Evolutionary conservation across 2,329 filamentous ascomycete species (phyloP).

Genomic region (Fusarium neocosmosporiellum): DNA sequence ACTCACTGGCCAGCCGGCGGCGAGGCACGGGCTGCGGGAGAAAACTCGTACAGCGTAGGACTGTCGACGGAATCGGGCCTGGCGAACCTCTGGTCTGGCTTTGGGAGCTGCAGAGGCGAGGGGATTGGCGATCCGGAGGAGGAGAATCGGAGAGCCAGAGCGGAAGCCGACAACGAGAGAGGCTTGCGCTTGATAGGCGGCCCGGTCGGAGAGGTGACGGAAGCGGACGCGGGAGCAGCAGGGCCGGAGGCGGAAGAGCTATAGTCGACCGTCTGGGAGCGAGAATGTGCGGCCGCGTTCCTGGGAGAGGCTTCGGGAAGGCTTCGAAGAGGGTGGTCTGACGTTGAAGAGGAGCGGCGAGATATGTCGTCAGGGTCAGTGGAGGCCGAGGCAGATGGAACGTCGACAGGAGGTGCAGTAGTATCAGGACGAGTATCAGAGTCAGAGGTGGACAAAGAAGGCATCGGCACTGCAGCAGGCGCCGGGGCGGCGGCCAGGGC

Average conservation of each 20-base stretch:
- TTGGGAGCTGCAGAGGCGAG: constrained; percentile 55
- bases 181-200: constrained; percentile 69
- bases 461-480: constrained; percentile 37
- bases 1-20: constrained; percentile 44
- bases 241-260: constrained; percentile 32
- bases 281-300: constrained; percentile 36
- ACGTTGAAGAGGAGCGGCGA: constrained; percentile 33
- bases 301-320: constrained; percentile 21
- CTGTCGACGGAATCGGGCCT: constrained; percentile 68
- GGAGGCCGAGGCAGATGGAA: constrained; percentile 28
- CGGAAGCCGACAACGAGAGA: constrained; percentile 61
- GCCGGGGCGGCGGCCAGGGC: constrained; percentile 35
- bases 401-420: constrained; percentile 33
- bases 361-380: constrained; percentile 32
- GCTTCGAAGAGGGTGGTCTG: constrained; percentile 29
- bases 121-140: constrained; percentile 41
- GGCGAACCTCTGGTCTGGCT: constrained; percentile 65
- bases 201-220: constrained; percentile 34
- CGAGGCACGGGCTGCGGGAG: constrained; percentile 41
- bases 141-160: constrained; percentile 40
- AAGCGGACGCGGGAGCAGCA: constrained; percentile 17
- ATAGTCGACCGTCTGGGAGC: constrained; percentile 42
- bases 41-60: constrained; percentile 71
- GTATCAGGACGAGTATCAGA: constrained; percentile 44
- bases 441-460: constrained; percentile 36